Evolutionary conservation across 1,284 basidiomycete species (phyloP), one percentile per base, ranked within the genome.

Genomic region (Tylopilus orsonianus): DNA sequence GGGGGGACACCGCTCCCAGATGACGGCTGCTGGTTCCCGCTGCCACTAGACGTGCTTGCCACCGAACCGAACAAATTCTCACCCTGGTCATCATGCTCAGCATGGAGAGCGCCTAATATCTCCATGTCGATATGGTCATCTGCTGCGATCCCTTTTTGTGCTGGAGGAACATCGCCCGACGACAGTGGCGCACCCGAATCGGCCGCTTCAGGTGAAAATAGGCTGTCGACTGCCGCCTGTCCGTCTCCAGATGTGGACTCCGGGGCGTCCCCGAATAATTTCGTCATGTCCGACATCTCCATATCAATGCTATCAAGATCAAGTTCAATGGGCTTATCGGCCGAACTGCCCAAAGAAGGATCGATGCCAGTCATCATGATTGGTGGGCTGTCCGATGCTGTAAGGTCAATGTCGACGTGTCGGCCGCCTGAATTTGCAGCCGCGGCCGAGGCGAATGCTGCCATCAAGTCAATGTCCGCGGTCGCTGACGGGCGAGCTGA

Each of bases 281-380:
- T 74, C 18, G 72, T 69, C 73, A 80, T 78, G 41, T 61, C 68
- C 19, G 71, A 64, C 68, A 77, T 78, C 56, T 83, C 79, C 48
- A 85, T 79, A 48, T 86, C 83, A 65, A 87, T 80, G 46, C 57
- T 54, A 36, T 88, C 86, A 39, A 89, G 58, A 61, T 90, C 87
- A 12, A 90, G 74, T 60, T 89, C 87, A 49, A 90, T 90, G 12
- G 87, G 87, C 59, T 87, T 86, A 62, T 90, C 87, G 0, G 79
- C 85, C 5, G 83, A 85, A 58, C 68, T 81, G 8, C 87, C 83
- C 19, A 79, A 59, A 16, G 68, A 47, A 9, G 61, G 27, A 49
- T 73, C 65, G 44, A 72, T 39, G 49, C 46, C 34, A 46, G 59
- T 29, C 35, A 80, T 77, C 56, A 62, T 55, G 12, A 53, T 48